These are phyloP conservation scores for Nectriaceae sp. DNA, from an alignment of 2,329 filamentous ascomycete species.

Conservation along the genomic window DNA sequence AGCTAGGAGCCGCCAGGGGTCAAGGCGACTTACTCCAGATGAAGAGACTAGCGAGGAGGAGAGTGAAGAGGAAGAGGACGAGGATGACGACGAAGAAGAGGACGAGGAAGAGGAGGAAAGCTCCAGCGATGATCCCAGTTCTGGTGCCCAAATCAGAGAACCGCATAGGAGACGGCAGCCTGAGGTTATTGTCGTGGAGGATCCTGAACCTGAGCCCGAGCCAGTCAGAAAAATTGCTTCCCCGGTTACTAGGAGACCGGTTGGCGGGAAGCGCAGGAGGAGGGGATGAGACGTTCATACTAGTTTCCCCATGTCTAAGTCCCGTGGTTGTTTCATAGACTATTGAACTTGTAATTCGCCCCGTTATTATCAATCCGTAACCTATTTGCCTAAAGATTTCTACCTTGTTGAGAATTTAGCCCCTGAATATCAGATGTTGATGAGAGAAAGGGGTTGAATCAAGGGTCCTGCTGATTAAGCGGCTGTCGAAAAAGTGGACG, in stretches of 20 bases:
- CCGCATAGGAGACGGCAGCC: slow-evolving; percentile 33
- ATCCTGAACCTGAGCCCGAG: slow-evolving; percentile 27
- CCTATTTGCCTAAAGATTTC: neutral
- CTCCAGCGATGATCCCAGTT: slow-evolving; percentile 39
- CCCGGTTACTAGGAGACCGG: slow-evolving; percentile 37
- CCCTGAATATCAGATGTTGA: slow-evolving; percentile 16
- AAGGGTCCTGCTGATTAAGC: neutral
- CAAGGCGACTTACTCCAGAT: slow-evolving; percentile 31
- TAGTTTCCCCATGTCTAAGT: neutral
- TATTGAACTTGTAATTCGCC: neutral
- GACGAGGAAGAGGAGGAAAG: slow-evolving; percentile 35
- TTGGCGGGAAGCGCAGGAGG: slow-evolving; percentile 36
- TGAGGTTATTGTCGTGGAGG: slow-evolving; percentile 41
- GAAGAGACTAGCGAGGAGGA: slow-evolving; percentile 38
- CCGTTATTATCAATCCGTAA: no score
- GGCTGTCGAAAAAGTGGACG: neutral
- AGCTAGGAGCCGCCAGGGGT: slow-evolving; percentile 34
- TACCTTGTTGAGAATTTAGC: neutral
- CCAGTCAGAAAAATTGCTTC: slow-evolving; percentile 41
- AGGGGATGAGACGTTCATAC: slow-evolving; percentile 16
- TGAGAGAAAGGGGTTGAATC: neutral
- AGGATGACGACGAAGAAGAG: slow-evolving; percentile 27
- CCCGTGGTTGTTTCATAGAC: neutral
- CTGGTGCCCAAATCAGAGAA: slow-evolving; percentile 36
- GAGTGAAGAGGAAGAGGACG: slow-evolving; percentile 22